Base-by-base conservation (phyloP, 2,329 filamentous ascomycete species). In the Botrytis aclada region DNA sequence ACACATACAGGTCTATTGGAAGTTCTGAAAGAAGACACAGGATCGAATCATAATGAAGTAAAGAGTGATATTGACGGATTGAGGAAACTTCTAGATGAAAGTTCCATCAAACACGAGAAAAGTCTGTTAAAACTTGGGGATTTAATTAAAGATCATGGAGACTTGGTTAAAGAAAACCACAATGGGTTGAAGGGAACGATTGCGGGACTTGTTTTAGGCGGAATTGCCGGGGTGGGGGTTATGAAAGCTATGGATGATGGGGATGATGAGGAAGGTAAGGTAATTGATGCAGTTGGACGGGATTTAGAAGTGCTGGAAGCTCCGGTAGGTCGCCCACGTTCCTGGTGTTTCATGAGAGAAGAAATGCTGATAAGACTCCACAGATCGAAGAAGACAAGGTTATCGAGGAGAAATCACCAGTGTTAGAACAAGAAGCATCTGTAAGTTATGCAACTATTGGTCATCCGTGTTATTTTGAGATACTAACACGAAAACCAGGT, bases 141-240 rank as follows among this genome's bases (percentile, higher is more conserved):
- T 10, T 69, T 56, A 20, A 70, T 78, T 25, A 74, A 63, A 18
- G 74, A 67, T 6, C 75, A 78, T 51, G 70, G 74, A 6, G 73
- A 66, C 9, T 34, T 77, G 0, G 73, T 79, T 7, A 80, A 74
- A 41, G 76, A 77, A 25, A 73, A 79, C 8, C 77, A 79, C 34
- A 71, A 76, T 22, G 72, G 76, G 16, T 75, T 76, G 5, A 78
- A 77, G 61, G 73, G 69, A 16, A 74, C 76, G 0, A 74, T 78
- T 63, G 77, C 77, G 0, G 74, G 75, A 10, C 74, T 80, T 56
- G 71, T 72, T 39, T 67, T 69, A 34, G 77, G 77, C 73, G 76
- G 75, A 4, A 76, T 77, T 62, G 75, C 72, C 18, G 71, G 69
- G 8, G 61, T 70, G 41, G 45, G 9, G 2, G 37, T 47, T 22